A percentile compares a stretch with the other conserved stretches of the same genome.
Evolutionary conservation across 768 basidiomycete genomes (phyloP).

Genomic region (Suillus ampliporus): DNA sequence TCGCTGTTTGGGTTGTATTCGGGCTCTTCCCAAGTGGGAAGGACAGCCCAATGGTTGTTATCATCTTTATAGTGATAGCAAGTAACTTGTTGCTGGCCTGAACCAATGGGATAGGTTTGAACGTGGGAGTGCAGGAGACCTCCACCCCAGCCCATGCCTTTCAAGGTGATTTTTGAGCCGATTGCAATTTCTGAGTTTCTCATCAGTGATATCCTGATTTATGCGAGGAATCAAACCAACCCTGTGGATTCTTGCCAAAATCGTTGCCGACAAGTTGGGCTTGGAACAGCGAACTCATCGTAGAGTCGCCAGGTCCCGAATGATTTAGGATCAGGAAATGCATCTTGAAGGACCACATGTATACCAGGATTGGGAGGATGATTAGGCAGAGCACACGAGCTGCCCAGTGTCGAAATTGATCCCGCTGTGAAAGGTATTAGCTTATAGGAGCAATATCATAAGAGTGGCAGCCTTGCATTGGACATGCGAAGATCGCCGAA

Average conservation of each 20-base stretch:
- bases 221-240: conserved; percentile 43
- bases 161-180: conserved; percentile 90
- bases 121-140: conserved; percentile 96
- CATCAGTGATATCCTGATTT: conserved; percentile 7
- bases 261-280: conserved; percentile 95
- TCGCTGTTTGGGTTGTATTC: conserved; percentile 66
- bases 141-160: conserved; percentile 98
- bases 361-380: conserved; percentile 87
- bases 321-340: conserved; percentile 96
- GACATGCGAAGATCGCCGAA: conserved; percentile 96
- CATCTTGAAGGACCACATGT: conserved; percentile 93
- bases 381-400: conserved; percentile 88
- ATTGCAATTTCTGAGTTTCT: conserved; percentile 72
- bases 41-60: conserved; percentile 91
- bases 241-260: conserved; percentile 88
- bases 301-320: conserved; percentile 94
- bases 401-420: conserved; percentile 90
- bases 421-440: conserved; percentile 55
- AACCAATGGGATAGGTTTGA: conserved; percentile 93
- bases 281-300: conserved; percentile 99
- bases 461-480: conserved; percentile 54
- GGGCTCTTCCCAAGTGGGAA: conserved; percentile 82
- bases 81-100: conserved; percentile 93
- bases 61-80: conserved; percentile 99
- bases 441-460: neutral